phyloP scores from a whole-genome alignment of 2,329 filamentous ascomycete genomes.

The Alternaria arbusti region DNA sequence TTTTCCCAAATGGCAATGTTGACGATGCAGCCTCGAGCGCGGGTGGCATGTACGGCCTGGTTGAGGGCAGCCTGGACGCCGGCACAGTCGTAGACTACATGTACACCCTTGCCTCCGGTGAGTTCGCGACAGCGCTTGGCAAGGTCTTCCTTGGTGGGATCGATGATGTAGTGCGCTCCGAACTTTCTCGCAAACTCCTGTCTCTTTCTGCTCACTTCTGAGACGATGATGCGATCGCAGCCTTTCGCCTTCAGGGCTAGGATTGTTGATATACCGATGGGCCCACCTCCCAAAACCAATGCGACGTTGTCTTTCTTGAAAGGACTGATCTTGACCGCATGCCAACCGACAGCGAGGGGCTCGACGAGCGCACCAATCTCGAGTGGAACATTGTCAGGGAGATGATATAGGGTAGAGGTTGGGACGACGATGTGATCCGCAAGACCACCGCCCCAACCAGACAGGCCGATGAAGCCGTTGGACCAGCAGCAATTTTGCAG shows the following conservation, averaged over 20 bases:
- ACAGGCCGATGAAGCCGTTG: slow-evolving; percentile 61
- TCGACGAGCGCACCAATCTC: slow-evolving; percentile 62
- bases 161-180: slow-evolving; percentile 59
- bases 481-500: slow-evolving; percentile 62
- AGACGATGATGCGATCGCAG: slow-evolving; percentile 57
- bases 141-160: slow-evolving; percentile 58
- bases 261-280: slow-evolving; percentile 56
- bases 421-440: slow-evolving; percentile 60
- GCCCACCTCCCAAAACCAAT: slow-evolving; percentile 60
- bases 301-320: slow-evolving; percentile 56
- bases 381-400: slow-evolving; percentile 60
- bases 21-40: slow-evolving; percentile 59
- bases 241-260: slow-evolving; percentile 40
- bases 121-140: slow-evolving; percentile 52
- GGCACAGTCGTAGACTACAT: slow-evolving; percentile 61
- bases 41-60: slow-evolving; percentile 56
- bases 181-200: slow-evolving; percentile 59
- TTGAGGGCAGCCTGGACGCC: slow-evolving; percentile 61
- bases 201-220: slow-evolving; percentile 57
- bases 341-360: slow-evolving; percentile 63
- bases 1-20: slow-evolving; percentile 66
- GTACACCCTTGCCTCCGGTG: slow-evolving; percentile 54
- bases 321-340: slow-evolving; percentile 59
- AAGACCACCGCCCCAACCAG: slow-evolving; percentile 60
- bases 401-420: slow-evolving; percentile 53